Base-by-base conservation (phyloP, 2,329 filamentous ascomycete species). In the Trichoderma gracile region DNA sequence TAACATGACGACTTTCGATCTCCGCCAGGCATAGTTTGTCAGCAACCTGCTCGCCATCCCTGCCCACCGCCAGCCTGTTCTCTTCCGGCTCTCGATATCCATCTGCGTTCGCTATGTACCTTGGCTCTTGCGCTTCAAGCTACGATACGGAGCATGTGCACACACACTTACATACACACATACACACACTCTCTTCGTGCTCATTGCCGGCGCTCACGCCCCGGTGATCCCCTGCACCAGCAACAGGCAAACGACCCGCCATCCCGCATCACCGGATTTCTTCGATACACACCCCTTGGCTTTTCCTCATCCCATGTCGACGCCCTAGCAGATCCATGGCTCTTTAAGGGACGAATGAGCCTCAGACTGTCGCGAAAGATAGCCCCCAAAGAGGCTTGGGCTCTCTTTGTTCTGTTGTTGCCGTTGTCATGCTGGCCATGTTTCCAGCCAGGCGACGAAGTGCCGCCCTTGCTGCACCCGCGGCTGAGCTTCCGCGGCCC, bases 281-380 rank as follows among this genome's bases (percentile, higher is more conserved):
- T 54, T 63, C 52, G 52, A 50, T 63, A 56, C 60, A 56, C 60
- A 30, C 60, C 60, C 53, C 38, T 54, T 38, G 40, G 40, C 59
- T 10, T 62, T 61, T 52, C 25, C 46, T 60, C 25, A n/a, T 50
- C 57, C 60, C 60, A 55, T 63, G 60, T 19, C 42, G 15, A 47
- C 40, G 60, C 50, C 52, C 60, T 42, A 43, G 60, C 45, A 63
- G 52, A 56, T 56, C 43, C 53, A 56, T 49, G 30, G 52, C 52
- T 63, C 49, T 55, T 55, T 49, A 56, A 56, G 60, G 19, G 52
- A 56, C 43, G 43, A 49, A 63, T 56, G 53, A 63, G 60, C 52
- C 52, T 63, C 50, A 63, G 50, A 30, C 52, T 33, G 17, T 14
- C 5, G 15, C 19, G 60, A 63, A 63, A 63, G 53, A 55, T 63